Conservation (phyloP, 2,329 filamentous ascomycete genomes). For the Colletotrichum sublineola region DNA sequence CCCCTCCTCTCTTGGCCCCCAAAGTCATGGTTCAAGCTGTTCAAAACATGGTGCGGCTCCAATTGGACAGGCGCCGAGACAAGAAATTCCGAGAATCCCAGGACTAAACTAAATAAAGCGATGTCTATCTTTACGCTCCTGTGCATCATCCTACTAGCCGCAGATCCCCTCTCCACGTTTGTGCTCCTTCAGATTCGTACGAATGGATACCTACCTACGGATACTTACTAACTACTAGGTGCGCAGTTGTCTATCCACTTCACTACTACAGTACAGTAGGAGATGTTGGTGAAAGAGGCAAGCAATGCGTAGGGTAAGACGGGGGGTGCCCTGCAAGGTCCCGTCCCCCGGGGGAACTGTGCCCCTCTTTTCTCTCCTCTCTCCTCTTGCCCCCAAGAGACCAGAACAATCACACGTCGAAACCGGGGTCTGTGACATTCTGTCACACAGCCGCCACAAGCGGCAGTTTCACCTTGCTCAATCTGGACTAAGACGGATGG, state of each 20-base stretch:
- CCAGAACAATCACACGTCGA: constrained; percentile 16
- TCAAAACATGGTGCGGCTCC: background rate
- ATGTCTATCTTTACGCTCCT: constrained; percentile 6
- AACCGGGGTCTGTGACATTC: constrained; percentile 43
- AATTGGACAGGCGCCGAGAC: background rate
- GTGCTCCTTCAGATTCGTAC: background rate
- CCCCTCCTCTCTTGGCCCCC: too few relatives aligned
- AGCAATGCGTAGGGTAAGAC: too few relatives aligned
- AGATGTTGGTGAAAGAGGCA: too few relatives aligned
- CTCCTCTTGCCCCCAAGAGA: too few relatives aligned
- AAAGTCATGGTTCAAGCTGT: background rate
- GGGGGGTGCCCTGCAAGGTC: background rate
- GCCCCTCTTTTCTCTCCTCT: too few relatives aligned
- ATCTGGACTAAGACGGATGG: constrained; percentile 3
- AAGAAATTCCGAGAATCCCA: background rate
- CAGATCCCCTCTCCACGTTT: constrained; percentile 29
- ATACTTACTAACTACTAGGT: too few relatives aligned
- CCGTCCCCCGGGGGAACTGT: background rate
- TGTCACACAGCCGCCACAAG: constrained; percentile 42
- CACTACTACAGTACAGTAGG: too few relatives aligned
- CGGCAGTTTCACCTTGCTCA: constrained; percentile 39
- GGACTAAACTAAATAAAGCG: background rate
- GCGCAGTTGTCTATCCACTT: too few relatives aligned
- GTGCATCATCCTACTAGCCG: constrained; percentile 36
- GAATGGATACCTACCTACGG: background rate